These are phyloP conservation scores for Tricholoma matsutake DNA, from an alignment of 768 basidiomycete genomes.

Conservation along the genomic window DNA sequence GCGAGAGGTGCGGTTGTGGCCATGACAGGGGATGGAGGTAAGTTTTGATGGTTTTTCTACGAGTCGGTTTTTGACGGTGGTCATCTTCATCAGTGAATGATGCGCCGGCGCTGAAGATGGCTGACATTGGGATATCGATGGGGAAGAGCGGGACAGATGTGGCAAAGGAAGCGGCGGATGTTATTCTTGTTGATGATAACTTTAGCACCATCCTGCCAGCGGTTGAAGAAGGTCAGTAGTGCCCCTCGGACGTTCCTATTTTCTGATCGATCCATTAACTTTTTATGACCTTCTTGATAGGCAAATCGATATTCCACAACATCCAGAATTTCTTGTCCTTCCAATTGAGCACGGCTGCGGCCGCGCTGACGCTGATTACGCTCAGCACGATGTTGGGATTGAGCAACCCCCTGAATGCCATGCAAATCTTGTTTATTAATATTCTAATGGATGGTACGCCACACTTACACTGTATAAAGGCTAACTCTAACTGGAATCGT, in stretches of 20 bases:
- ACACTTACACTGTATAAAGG: background rate
- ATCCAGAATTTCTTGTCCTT: conserved; percentile 98
- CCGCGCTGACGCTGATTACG: conserved; percentile 92
- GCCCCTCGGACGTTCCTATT: background rate
- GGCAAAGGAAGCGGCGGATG: conserved; percentile 96
- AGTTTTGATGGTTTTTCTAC: conserved; percentile 21
- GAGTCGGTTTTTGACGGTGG: conserved; percentile 4
- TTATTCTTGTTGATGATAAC: conserved; percentile 96
- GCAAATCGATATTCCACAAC: conserved; percentile 98
- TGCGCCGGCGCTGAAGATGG: conserved; percentile 95
- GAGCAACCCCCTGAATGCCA: conserved; percentile 91
- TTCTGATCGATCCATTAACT: background rate
- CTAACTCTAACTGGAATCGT: background rate
- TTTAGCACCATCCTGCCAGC: conserved; percentile 94
- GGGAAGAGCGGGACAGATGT: conserved; percentile 98
- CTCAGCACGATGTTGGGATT: conserved; percentile 88
- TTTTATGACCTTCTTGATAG: conserved; percentile 31
- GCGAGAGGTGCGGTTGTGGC: conserved; percentile 85
- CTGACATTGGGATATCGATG: conserved; percentile 97
- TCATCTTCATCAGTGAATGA: conserved; percentile 67
- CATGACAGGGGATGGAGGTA: conserved; percentile 97
- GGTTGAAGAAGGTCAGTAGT: conserved; percentile 76
- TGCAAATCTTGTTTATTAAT: conserved; percentile 99
- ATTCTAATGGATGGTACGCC: conserved; percentile 92
- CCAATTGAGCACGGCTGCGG: conserved; percentile 96